Evolutionary conservation across 257 asterid genomes (phyloP).

Genomic region (Nicotiana sylvestris): DNA sequence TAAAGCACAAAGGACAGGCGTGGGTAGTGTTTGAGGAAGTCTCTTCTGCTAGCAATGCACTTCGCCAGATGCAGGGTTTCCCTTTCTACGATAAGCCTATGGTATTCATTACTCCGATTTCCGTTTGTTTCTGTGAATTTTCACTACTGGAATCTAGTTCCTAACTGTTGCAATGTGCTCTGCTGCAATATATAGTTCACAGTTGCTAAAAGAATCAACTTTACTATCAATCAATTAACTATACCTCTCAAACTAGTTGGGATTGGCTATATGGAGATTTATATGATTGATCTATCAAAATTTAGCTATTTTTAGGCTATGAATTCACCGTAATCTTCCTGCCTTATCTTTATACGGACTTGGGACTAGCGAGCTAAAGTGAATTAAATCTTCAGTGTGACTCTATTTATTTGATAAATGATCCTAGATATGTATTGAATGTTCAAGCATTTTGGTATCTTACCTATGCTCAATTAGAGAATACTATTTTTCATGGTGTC

Average conservation of each 20-base stretch:
- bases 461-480: not conserved
- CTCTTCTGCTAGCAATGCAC: conserved; percentile 75
- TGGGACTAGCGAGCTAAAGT: not conserved
- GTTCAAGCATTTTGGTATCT: not conserved
- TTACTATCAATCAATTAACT: not conserved
- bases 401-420: not conserved
- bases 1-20: conserved; percentile 97
- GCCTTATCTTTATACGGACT: not conserved
- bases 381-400: not conserved
- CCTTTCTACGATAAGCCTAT: conserved; percentile 94
- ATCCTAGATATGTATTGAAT: not conserved
- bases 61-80: conserved; percentile 94
- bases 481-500: not conserved
- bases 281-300: not conserved
- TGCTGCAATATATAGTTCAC: not conserved
- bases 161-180: not conserved
- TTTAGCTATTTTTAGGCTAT: not conserved
- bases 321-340: not conserved
- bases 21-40: conserved; percentile 96
- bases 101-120: conserved; percentile 33
- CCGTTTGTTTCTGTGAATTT: not conserved
- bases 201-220: not conserved
- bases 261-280: not conserved
- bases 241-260: not conserved
- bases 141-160: not conserved